phyloP scores from a whole-genome alignment of 2,329 filamentous ascomycete genomes.

The Volutella citrinella region DNA sequence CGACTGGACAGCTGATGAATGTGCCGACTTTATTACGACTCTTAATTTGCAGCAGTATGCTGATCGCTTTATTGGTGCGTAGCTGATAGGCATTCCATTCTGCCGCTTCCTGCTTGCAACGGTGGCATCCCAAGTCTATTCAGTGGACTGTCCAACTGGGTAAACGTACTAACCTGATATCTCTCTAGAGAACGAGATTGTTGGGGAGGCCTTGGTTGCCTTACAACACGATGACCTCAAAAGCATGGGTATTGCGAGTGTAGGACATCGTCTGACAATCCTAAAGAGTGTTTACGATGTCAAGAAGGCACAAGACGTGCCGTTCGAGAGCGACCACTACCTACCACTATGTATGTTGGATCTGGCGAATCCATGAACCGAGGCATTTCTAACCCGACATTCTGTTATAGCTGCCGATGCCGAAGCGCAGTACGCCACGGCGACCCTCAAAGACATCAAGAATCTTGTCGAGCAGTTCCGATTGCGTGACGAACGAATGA shows the following conservation, averaged over 20 bases:
- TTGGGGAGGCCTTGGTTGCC: conserved; percentile 85
- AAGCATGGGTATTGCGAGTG: conserved; percentile 88
- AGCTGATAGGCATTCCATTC: conserved; percentile 10
- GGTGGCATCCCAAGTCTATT: too few species aligned
- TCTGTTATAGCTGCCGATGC: conserved; percentile 77
- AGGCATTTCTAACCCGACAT: conserved; percentile 15
- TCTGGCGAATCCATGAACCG: conserved; percentile 16
- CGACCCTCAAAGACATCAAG: conserved; percentile 90
- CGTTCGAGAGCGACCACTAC: conserved; percentile 90
- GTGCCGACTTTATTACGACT: conserved; percentile 80
- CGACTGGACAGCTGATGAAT: conserved; percentile 82
- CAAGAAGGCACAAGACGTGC: conserved; percentile 90
- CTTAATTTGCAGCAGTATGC: conserved; percentile 82
- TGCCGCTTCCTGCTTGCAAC: too few species aligned
- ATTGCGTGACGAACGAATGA: conserved; percentile 86
- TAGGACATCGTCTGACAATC: conserved; percentile 91
- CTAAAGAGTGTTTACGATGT: conserved; percentile 95
- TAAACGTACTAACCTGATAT: too few species aligned
- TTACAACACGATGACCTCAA: conserved; percentile 91
- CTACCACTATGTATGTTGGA: conserved; percentile 72
- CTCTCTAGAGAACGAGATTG: conserved; percentile 80
- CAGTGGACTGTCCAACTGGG: too few species aligned
- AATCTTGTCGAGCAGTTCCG: conserved; percentile 86
- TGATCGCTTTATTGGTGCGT: conserved; percentile 77
- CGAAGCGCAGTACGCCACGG: conserved; percentile 78